A percentile compares a stretch with the other conserved stretches of the same genome.
These are phyloP conservation scores for Cercospora nicotianae DNA, from an alignment of 2,329 filamentous ascomycete species.

Conservation along the genomic window DNA sequence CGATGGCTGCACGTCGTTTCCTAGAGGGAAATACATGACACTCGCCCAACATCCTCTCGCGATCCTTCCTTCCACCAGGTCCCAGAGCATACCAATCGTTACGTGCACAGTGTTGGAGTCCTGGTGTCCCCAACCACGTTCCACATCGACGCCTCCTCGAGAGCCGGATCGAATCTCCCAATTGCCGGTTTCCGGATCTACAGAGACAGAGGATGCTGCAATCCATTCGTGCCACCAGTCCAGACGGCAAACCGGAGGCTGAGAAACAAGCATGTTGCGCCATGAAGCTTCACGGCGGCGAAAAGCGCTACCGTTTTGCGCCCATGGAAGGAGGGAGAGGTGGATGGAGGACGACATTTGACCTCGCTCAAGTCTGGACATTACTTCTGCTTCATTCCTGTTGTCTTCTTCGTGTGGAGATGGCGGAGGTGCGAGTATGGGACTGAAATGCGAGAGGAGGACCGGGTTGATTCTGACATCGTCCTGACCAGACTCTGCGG, in stretches of 20 bases:
- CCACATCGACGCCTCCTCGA: background rate
- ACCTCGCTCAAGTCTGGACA: background rate
- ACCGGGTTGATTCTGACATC: conserved; percentile 13
- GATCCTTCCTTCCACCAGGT: background rate
- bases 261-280: conserved; percentile 21
- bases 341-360: background rate
- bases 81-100: conserved; percentile 1
- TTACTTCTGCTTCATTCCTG: background rate
- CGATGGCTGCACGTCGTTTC: background rate
- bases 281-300: conserved; percentile 19
- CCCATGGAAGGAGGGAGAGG: conserved; percentile 13
- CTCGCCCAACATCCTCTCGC: background rate
- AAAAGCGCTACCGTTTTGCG: conserved; percentile 15
- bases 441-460: conserved; percentile 4
- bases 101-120: background rate
- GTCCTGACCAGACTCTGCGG: background rate
- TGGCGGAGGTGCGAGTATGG: conserved; percentile 2
- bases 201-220: background rate
- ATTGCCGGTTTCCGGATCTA: background rate
- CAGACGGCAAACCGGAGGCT: conserved; percentile 16
- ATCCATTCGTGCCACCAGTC: conserved; percentile 24
- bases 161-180: conserved; percentile 1
- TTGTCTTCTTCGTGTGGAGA: background rate
- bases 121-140: conserved; percentile 2
- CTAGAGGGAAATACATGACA: background rate